Conservation (phyloP, 371 early-diverging fungal species). For the Parasitella parasitica region DNA sequence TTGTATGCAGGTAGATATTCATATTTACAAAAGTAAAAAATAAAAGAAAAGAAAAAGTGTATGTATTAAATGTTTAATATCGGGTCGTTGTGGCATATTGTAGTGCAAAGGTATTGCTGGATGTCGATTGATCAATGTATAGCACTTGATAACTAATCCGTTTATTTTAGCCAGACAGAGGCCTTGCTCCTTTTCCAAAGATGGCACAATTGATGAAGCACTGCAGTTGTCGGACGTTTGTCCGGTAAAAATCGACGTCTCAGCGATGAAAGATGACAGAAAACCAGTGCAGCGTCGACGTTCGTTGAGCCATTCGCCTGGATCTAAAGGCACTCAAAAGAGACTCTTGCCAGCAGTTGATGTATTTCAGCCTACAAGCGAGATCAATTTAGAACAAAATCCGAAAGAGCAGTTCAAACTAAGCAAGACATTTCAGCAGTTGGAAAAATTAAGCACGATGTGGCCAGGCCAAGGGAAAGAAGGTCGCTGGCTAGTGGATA, state of each 20-base stretch:
- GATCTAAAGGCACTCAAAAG: neutral
- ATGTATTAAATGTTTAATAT: neutral
- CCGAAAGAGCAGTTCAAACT: neutral
- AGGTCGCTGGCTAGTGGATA: constrained; percentile 26
- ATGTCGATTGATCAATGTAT: neutral
- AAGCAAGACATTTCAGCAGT: neutral
- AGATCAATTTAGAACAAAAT: neutral
- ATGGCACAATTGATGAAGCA: constrained; percentile 18
- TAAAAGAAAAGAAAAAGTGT: neutral
- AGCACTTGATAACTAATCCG: neutral
- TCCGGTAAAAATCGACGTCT: neutral
- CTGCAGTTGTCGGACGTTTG: constrained; percentile 7
- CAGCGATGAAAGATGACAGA: neutral
- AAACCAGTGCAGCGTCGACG: neutral
- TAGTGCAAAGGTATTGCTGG: neutral
- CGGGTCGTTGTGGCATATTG: neutral
- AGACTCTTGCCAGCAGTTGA: neutral
- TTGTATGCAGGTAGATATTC: constrained; percentile 45
- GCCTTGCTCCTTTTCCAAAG: constrained; percentile 32
- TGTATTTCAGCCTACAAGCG: neutral
- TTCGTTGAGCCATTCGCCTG: neutral
- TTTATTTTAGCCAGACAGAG: constrained; percentile 17
- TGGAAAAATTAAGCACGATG: constrained; percentile 19
- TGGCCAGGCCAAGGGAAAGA: constrained; percentile 29
- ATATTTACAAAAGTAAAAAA: neutral